phyloP scores from a whole-genome alignment of 2,329 filamentous ascomycete species.

The Penicillium polonicum region DNA sequence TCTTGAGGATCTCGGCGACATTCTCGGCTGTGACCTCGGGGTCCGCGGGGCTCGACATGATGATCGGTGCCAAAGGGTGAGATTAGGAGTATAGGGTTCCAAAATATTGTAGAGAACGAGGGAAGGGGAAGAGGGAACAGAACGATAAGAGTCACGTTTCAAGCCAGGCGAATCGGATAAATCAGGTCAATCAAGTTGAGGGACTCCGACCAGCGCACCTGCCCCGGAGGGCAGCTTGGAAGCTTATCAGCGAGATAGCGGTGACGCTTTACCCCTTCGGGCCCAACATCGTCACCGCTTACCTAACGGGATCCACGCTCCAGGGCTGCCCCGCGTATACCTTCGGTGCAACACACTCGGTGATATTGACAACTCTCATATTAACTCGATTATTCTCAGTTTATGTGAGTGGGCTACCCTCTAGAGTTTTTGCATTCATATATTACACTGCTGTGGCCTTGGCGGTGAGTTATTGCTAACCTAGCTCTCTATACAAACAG shows the following conservation, averaged over 20 bases:
- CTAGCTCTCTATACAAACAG: slow-evolving; percentile 1
- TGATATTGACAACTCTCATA: slow-evolving; percentile 1
- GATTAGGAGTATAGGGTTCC: not conserved
- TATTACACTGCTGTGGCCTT: not conserved
- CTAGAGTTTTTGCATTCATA: not conserved
- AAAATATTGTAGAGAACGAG: not conserved
- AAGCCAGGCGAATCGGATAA: not conserved
- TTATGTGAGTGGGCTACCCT: not conserved
- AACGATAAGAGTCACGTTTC: not conserved
- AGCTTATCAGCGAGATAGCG: slow-evolving; percentile 9
- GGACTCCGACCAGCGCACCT: not conserved
- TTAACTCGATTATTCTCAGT: slow-evolving; percentile 7
- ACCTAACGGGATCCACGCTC: slow-evolving; percentile 13
- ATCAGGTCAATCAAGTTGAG: not conserved
- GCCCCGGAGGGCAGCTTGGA: not conserved
- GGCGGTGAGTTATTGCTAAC: slow-evolving; percentile 3
- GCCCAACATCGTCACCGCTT: slow-evolving; percentile 16
- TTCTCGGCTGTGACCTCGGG: slow-evolving; percentile 55
- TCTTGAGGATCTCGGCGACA: slow-evolving; percentile 64
- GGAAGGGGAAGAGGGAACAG: not conserved
- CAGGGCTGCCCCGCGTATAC: slow-evolving; percentile 19
- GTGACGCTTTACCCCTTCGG: slow-evolving; percentile 6
- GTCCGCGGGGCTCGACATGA: slow-evolving; percentile 14
- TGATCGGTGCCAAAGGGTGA: not conserved
- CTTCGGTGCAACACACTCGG: slow-evolving; percentile 1